These are phyloP conservation scores for Saccharomycopsis selenospora DNA, from an alignment of 805 yeast species.

Conservation along the genomic window DNA sequence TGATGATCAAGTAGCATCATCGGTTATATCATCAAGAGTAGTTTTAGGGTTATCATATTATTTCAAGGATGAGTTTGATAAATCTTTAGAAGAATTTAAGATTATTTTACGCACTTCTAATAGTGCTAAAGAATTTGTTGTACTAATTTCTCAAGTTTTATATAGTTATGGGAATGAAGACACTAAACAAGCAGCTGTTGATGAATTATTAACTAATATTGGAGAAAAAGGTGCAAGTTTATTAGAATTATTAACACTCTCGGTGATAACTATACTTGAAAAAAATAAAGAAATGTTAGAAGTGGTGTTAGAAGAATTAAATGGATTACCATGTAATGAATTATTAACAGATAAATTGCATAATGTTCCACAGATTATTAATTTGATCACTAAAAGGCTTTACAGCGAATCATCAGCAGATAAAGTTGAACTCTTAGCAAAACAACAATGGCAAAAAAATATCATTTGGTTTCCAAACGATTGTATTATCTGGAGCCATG, in stretches of 20 bases:
- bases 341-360: slow-evolving; percentile 40
- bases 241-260: slow-evolving; percentile 62
- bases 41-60: slow-evolving; percentile 68
- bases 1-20: slow-evolving; percentile 25
- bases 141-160: slow-evolving; percentile 69
- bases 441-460: slow-evolving; percentile 52
- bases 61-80: slow-evolving; percentile 54
- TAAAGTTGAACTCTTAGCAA: slow-evolving; percentile 15
- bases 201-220: slow-evolving; percentile 65
- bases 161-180: slow-evolving; percentile 68
- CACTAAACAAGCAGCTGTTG: slow-evolving; percentile 74
- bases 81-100: slow-evolving; percentile 61
- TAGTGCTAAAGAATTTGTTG: slow-evolving; percentile 56
- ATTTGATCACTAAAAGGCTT: slow-evolving; percentile 43
- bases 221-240: slow-evolving; percentile 60
- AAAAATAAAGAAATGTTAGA: slow-evolving; percentile 46
- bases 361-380: slow-evolving; percentile 52
- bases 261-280: slow-evolving; percentile 68
- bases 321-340: slow-evolving; percentile 39
- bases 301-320: slow-evolving; percentile 61
- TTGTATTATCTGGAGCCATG: slow-evolving; percentile 57
- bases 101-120: slow-evolving; percentile 49
- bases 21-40: slow-evolving; percentile 50
- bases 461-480: slow-evolving; percentile 73
- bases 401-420: too few species aligned